Conservation (phyloP, 164 flowering plant species). For the Aristolochia fimbriata region DNA sequence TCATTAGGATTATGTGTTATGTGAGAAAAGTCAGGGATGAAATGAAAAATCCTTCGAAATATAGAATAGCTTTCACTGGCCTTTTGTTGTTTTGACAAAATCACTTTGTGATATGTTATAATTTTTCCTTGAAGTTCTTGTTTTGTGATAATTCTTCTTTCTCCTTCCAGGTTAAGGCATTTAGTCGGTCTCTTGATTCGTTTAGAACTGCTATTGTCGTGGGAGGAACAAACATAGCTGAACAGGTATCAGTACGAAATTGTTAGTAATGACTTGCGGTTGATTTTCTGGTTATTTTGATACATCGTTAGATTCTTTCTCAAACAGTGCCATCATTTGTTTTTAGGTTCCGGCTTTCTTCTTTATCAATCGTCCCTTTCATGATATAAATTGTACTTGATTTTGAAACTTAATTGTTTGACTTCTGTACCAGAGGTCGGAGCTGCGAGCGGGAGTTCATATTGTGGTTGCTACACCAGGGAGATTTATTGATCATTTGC, state of each 20-base stretch:
- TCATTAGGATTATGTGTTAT: too few relatives aligned
- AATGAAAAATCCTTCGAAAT: too few relatives aligned
- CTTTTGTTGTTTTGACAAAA: too few relatives aligned
- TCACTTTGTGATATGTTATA: too few relatives aligned
- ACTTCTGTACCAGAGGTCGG: background rate
- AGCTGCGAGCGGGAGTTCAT: conserved; percentile 32
- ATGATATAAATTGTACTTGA: too few relatives aligned
- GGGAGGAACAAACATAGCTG: conserved; percentile 61
- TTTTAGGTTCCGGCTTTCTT: too few relatives aligned
- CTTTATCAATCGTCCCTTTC: too few relatives aligned
- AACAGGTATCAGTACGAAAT: conserved; percentile 32
- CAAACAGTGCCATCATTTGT: too few relatives aligned
- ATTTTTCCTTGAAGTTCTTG: too few relatives aligned
- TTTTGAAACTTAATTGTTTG: background rate
- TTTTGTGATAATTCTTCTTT: background rate
- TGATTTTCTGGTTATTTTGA: background rate
- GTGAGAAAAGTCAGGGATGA: too few relatives aligned
- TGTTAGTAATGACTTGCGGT: background rate
- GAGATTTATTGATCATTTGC: conserved; percentile 55
- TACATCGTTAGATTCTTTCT: background rate
- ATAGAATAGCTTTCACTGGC: too few relatives aligned
- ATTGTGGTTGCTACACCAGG: conserved; percentile 76
- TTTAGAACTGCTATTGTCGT: conserved; percentile 60
- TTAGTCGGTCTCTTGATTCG: conserved; percentile 45
- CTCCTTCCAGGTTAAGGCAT: conserved; percentile 45